Conservation (phyloP, 805 yeast species). For the Limtongia smithiae region DNA sequence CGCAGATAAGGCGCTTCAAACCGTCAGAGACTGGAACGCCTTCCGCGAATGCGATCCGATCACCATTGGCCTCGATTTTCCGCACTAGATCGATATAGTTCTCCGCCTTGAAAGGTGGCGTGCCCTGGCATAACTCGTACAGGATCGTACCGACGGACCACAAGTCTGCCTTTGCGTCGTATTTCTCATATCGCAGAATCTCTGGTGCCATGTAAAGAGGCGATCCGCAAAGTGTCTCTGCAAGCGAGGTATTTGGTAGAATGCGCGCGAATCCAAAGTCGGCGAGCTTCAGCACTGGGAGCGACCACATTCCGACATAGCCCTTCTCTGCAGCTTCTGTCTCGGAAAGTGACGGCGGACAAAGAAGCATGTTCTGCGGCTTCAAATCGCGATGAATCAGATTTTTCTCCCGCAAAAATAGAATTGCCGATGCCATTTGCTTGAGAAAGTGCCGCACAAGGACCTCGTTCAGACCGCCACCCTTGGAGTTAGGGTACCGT, state of each 20-base stretch:
- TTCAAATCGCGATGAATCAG: slow-evolving; percentile 93
- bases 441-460: slow-evolving; percentile 79
- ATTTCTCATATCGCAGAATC: slow-evolving; percentile 86
- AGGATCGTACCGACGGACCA: slow-evolving; percentile 98
- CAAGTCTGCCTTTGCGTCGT: slow-evolving; percentile 93
- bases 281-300: slow-evolving; percentile 89
- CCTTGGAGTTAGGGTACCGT: slow-evolving; percentile 76
- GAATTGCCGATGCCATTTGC: slow-evolving; percentile 79
- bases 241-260: slow-evolving; percentile 87
- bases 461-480: slow-evolving; percentile 74
- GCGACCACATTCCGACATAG: slow-evolving; percentile 77
- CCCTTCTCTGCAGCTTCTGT: slow-evolving; percentile 53
- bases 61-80: slow-evolving; percentile 78
- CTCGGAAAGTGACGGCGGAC: slow-evolving; percentile 73
- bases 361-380: slow-evolving; percentile 79
- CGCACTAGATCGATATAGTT: slow-evolving; percentile 87
- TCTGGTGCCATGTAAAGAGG: slow-evolving; percentile 99
- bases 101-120: slow-evolving; percentile 90
- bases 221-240: slow-evolving; percentile 96
- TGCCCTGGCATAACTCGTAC: slow-evolving; percentile 94
- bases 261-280: slow-evolving; percentile 98
- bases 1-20: slow-evolving; percentile 66
- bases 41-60: slow-evolving; percentile 72
- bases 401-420: slow-evolving; percentile 75
- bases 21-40: slow-evolving; percentile 61